Conservation (phyloP, 1,139 yeast genomes). For the Lodderomyces orthopsilosis region DNA sequence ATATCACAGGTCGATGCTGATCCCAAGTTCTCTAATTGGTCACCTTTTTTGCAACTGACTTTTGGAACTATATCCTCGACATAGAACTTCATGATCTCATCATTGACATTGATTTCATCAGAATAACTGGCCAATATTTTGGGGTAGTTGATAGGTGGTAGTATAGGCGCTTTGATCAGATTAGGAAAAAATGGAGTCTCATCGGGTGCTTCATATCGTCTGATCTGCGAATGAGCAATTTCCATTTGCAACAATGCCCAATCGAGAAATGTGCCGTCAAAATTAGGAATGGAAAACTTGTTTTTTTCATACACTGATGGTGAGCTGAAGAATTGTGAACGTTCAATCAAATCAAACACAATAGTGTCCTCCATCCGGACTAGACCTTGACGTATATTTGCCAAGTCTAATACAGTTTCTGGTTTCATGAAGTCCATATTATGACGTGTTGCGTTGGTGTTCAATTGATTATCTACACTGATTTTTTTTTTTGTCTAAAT, state of each 20-base stretch:
- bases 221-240: conserved; percentile 73
- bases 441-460: neutral
- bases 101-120: conserved; percentile 73
- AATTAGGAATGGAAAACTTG: conserved; percentile 61
- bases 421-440: conserved; percentile 87
- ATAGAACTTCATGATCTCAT: conserved; percentile 64
- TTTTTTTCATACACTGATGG: conserved; percentile 68
- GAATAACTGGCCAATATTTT: conserved; percentile 70
- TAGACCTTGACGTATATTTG: conserved; percentile 78
- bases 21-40: conserved; percentile 83
- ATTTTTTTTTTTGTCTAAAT: neutral
- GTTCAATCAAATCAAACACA: conserved; percentile 85
- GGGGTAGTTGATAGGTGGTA: conserved; percentile 82
- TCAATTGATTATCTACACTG: neutral
- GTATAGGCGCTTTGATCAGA: conserved; percentile 59
- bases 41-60: conserved; percentile 66
- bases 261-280: conserved; percentile 80
- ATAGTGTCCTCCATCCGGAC: conserved; percentile 96
- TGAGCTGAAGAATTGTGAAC: conserved; percentile 81
- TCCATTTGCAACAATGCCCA: conserved; percentile 82
- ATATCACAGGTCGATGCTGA: conserved; percentile 84
- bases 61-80: conserved; percentile 70
- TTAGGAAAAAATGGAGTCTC: conserved; percentile 89
- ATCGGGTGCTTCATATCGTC: conserved; percentile 94
- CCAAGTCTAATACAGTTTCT: conserved; percentile 74